Evolutionary conservation across 192 early-diverging fungal species (phyloP).

Genomic region (Diversispora eburnea): DNA sequence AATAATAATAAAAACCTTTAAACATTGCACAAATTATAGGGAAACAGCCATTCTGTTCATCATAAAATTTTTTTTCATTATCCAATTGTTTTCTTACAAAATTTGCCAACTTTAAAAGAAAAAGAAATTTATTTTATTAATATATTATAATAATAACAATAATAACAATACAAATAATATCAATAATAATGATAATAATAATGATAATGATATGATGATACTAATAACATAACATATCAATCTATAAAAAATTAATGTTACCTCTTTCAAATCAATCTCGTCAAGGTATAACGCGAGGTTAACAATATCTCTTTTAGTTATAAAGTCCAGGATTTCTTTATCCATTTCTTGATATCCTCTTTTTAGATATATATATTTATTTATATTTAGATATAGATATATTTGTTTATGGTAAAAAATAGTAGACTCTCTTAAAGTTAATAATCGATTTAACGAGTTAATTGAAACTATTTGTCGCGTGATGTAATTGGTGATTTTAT

Average conservation of each 20-base stretch:
- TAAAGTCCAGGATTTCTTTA: not conserved
- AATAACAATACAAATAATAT: not conserved
- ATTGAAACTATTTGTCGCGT: too few relatives aligned
- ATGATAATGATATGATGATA: not conserved
- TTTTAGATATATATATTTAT: too few relatives aligned
- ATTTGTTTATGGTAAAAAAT: too few relatives aligned
- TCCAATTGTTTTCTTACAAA: not conserved
- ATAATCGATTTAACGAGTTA: too few relatives aligned
- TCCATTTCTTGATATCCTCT: not conserved
- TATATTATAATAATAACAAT: not conserved
- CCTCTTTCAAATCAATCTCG: not conserved
- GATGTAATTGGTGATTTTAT: too few relatives aligned
- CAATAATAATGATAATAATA: not conserved
- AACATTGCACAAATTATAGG: constrained; percentile 2
- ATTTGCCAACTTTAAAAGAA: not conserved
- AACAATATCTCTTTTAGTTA: not conserved
- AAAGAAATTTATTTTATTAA: not conserved
- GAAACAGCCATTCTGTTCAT: constrained; percentile 1
- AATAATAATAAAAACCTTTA: constrained; percentile 4
- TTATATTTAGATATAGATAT: too few relatives aligned
- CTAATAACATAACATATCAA: not conserved
- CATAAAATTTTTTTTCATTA: constrained; percentile 1
- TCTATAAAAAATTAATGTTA: not conserved
- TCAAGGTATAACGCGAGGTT: not conserved
- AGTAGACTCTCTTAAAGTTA: too few relatives aligned